A percentile compares a stretch with the other conserved stretches of the same genome.
Evolutionary conservation across 1,284 basidiomycete species (phyloP).

Genomic region (Stereum hirsutum): DNA sequence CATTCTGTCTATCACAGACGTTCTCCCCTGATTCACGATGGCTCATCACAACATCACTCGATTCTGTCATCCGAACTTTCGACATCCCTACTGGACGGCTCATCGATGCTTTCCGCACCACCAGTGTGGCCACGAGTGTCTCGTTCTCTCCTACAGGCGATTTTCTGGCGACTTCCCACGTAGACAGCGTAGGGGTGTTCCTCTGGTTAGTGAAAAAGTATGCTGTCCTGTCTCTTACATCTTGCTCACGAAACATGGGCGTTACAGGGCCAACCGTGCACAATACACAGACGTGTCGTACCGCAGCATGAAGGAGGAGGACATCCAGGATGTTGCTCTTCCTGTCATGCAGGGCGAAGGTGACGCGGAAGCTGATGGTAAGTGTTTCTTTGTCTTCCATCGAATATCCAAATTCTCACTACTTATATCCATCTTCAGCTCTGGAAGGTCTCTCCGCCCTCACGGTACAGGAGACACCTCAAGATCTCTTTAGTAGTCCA

Average conservation of each 20-base stretch:
- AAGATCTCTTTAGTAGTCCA: constrained; percentile 76
- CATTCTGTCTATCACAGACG: constrained; percentile 48
- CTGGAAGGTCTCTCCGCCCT: constrained; percentile 52
- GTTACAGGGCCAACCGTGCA: constrained; percentile 82
- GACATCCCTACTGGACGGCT: constrained; percentile 91
- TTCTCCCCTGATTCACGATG: constrained; percentile 94
- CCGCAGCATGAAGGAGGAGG: constrained; percentile 71
- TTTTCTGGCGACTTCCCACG: constrained; percentile 92
- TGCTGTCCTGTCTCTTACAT: background rate
- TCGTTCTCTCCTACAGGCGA: constrained; percentile 93
- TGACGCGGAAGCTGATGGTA: constrained; percentile 55
- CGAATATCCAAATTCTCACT: background rate
- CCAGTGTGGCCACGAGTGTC: constrained; percentile 86
- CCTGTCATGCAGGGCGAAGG: constrained; percentile 79
- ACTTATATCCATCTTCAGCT: constrained; percentile 27
- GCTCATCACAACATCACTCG: constrained; percentile 84
- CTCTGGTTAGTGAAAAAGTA: constrained; percentile 58
- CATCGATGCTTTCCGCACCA: constrained; percentile 87
- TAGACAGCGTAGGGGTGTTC: constrained; percentile 90
- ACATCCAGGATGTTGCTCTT: constrained; percentile 60
- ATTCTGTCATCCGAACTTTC: constrained; percentile 91
- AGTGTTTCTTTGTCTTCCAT: background rate
- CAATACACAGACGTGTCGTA: constrained; percentile 87
- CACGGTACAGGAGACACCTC: constrained; percentile 40
- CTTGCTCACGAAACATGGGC: constrained; percentile 1